A percentile compares a stretch with the other conserved stretches of the same genome.
phyloP scores from a whole-genome alignment of 768 basidiomycete species.

The Lactarius trivialis region DNA sequence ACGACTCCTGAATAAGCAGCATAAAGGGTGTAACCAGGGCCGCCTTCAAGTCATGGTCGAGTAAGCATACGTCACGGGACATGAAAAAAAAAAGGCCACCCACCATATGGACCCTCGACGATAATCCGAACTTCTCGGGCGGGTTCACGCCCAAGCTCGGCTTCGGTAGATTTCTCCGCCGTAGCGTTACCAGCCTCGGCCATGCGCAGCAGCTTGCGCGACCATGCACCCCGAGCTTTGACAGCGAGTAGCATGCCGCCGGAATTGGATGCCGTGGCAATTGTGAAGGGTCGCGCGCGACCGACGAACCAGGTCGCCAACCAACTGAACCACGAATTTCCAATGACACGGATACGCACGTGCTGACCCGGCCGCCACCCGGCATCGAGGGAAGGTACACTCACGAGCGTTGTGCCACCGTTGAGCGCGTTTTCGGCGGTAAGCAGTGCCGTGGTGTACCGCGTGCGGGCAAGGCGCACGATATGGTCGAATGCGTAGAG shows the following conservation, averaged over 20 bases:
- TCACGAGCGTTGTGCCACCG: conserved; percentile 39
- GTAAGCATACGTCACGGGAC: conserved; percentile 8
- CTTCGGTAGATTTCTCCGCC: conserved; percentile 21
- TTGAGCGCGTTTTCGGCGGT: conserved; percentile 38
- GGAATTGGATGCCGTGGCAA: conserved; percentile 38
- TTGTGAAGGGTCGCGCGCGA: conserved; percentile 35
- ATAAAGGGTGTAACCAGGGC: conserved; percentile 41
- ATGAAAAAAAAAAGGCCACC: background rate
- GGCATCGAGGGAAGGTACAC: conserved; percentile 37
- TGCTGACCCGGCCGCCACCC: conserved; percentile 61
- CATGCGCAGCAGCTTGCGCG: conserved; percentile 36
- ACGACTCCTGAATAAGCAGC: conserved; percentile 46
- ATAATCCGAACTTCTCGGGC: conserved; percentile 33
- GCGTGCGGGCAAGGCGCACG: conserved; percentile 41
- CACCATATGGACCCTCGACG: conserved; percentile 52
- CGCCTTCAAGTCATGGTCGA: conserved; percentile 28
- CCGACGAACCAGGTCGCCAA: conserved; percentile 11
- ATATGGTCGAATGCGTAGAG: conserved; percentile 43
- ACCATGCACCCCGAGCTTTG: conserved; percentile 48
- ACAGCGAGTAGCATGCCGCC: conserved; percentile 44
- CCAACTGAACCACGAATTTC: conserved; percentile 35
- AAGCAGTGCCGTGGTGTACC: conserved; percentile 39
- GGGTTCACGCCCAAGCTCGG: background rate
- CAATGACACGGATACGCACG: conserved; percentile 45
- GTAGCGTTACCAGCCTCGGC: conserved; percentile 30